phyloP scores from a whole-genome alignment of 768 basidiomycete genomes.

The Mrakia blollopis region DNA sequence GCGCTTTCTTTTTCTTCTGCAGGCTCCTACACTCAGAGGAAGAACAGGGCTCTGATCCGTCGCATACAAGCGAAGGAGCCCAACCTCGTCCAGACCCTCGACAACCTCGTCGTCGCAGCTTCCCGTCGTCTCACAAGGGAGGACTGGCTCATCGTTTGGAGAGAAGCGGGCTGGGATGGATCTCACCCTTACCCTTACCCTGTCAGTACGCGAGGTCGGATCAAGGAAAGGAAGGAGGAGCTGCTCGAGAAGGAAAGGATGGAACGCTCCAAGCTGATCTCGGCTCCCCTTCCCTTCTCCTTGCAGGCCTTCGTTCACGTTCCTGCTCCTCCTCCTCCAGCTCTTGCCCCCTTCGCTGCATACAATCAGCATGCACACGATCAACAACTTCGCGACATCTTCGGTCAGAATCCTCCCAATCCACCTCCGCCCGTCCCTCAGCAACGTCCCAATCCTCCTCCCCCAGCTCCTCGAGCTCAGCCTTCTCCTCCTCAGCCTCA shows the following conservation, averaged over 20 bases:
- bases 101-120: not conserved
- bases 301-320: not conserved
- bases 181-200: constrained; percentile 7
- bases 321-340: not conserved
- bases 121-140: not conserved
- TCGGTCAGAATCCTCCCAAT: not conserved
- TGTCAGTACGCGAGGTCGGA: not conserved
- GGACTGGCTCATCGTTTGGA: not conserved
- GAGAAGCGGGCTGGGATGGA: not conserved
- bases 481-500: not conserved
- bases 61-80: not conserved
- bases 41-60: constrained; percentile 3
- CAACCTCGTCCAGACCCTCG: not conserved
- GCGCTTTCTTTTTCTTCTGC: not conserved
- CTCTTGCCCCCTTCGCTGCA: not conserved
- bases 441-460: not conserved
- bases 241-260: not conserved
- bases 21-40: not conserved
- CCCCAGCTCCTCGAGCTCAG: not conserved
- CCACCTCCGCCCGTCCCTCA: not conserved
- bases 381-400: not conserved
- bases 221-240: not conserved
- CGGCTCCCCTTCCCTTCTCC: not conserved
- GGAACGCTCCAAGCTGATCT: not conserved
- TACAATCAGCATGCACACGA: not conserved